Base-by-base conservation (phyloP, 148 eudicot genomes). In the Drosera capensis region DNA sequence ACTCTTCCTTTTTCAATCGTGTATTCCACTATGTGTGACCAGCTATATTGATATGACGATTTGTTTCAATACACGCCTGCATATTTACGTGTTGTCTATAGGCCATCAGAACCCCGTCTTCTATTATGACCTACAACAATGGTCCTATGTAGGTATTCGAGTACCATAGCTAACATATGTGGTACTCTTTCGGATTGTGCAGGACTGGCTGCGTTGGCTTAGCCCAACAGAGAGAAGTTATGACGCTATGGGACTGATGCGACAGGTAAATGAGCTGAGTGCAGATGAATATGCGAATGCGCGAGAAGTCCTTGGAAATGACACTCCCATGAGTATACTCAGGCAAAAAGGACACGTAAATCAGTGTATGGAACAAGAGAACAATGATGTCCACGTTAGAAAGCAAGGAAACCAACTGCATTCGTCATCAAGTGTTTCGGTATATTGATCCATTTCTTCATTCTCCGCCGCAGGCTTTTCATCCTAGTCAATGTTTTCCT, bases 161-260 rank as follows among this genome's bases (percentile, higher is more conserved):
- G 46, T 71, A n/a, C n/a, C n/a, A n/a, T n/a, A n/a, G n/a, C n/a
- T n/a, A n/a, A n/a, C n/a, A n/a, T n/a, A n/a, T n/a, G n/a, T n/a
- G n/a, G n/a, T n/a, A n/a, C n/a, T n/a, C n/a, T n/a, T n/a, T n/a
- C n/a, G n/a, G n/a, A n/a, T n/a, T n/a, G n/a, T n/a, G n/a, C n/a
- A n/a, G n/a, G n/a, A n/a, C n/a, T n/a, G n/a, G n/a, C n/a, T n/a
- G n/a, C n/a, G n/a, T n/a, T n/a, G n/a, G n/a, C n/a, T n/a, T 74
- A 85, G 88, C 62, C 99, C 95, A 7, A 71, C 71, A 35, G 80
- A 80, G 18, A 65, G 77, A 51, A 65, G 93, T 51, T 64, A 66
- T 40, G 99, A 85, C 62, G 99, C 95, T 13, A 50, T 84, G 28
- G 99, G 88, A 41, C 67, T 90, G 63, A 78, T 85, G 93, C 80